Evolutionary conservation across 345 rosid genomes (phyloP), one percentile per base, ranked within the genome.

Genomic region (Syzygium jambos): DNA sequence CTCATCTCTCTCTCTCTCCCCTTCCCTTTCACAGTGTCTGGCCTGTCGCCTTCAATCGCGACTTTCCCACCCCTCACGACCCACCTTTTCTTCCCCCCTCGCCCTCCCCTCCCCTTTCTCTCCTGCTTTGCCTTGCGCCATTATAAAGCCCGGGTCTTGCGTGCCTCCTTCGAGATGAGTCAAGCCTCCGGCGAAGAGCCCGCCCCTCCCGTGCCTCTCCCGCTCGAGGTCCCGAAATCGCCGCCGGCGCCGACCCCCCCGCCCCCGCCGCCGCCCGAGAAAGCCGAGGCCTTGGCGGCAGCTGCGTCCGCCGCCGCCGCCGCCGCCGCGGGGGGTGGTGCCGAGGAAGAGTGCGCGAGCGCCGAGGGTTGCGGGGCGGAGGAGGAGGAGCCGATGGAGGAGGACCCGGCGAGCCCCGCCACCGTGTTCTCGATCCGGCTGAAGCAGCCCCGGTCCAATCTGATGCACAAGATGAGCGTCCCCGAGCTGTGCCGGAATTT

Each of bases 21-120:
- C 25, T n/a, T 25, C 29, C 1, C 5, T 85, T 19, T 84, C 88
- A 94, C 96, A 92, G 95, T 94, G 93, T 46, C 90, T 89, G 89
- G 65, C 68, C 98, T 97, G 98, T 97, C 97, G 96, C 99, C 98
- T 92, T 97, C 99, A 96, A 84, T 89, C 86, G 95, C 92, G 96
- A 95, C 98, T 95, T 95, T 94, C 90, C 92, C 95, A 90, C 96
- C 90, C 86, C 87, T 87, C 80, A 73, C 80, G 80, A 73, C 80
- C 80, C 80, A 73, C 80, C 46, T 73, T 38, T 73, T 30, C 27
- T 30, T 38, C 29, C 41, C 86, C 88, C 90, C 86, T 5, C 59
- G 27, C 91, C 85, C 92, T 63, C 86, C 88, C 86, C 87, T 86
- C 84, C 86, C 17, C 30, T 21, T 65, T 29, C 82, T 21, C 29